Evolutionary conservation across 306 rosid species (phyloP), one percentile per base, ranked within the genome.

Genomic region (Macrotyloma uniflorum): DNA sequence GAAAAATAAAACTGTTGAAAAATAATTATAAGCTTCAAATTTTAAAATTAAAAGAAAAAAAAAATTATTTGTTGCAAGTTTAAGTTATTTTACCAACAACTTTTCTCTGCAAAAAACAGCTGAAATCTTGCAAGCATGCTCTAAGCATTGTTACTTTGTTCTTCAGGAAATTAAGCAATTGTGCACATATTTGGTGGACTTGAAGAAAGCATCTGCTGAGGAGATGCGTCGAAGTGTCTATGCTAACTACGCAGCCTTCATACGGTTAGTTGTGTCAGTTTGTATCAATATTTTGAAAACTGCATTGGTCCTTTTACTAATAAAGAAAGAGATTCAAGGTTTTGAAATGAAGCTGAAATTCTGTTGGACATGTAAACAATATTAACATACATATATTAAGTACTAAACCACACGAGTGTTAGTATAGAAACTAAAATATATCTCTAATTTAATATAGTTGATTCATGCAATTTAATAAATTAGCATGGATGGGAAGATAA

Each of bases 151-250:
- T 24, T 67, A 13, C 50, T 66, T 40, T 15, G 22, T 55, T 50
- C 43, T 76, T 62, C 87, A 96, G 99, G 99, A 96, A 83, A 87
- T 96, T 77, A 96, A 90, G 81, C 99, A 96, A 75, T 89, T 96
- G 80, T 91, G 99, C 65, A 68, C 97, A 46, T 83, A 91, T 80
- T 93, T 96, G 51, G 83, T 90, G 78, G 97, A 96, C 81, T 87
- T 96, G 82, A 93, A 87, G 88, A 96, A 66, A 83, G 93, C 99
- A 24, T 93, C 99, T 49, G 98, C 99, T 8, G 99, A 96, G 80
- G 99, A 96, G 84, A 93, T 96, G 99, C 99, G 98, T 13, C 87
- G 90, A 83, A 96, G 99, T 82, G 99, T 96, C 81, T 96, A 93
- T 87, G 99, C 99, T 33, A 96, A 96, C 83, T 96, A 96, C 80